Conservation (phyloP, 2,329 filamentous ascomycete genomes). For the Aspergillus ochraceus region DNA sequence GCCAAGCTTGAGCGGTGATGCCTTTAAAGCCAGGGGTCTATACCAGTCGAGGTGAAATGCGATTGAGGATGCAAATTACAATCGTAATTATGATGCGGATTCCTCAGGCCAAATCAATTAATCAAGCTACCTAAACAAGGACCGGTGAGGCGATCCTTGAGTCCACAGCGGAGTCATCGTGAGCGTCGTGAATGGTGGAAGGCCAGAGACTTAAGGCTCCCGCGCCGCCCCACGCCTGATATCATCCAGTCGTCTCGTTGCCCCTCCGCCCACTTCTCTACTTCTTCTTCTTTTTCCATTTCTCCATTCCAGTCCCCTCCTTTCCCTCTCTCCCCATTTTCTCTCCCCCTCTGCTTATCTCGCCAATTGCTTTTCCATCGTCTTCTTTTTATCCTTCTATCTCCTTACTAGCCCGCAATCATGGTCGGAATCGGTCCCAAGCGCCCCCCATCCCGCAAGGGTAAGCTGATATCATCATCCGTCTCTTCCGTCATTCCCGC, state of each 20-base stretch:
- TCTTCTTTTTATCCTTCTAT: not conserved
- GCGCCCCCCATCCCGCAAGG: constrained; percentile 69
- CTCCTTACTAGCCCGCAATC: constrained; percentile 28
- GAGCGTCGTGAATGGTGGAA: not conserved
- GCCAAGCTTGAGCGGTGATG: not conserved
- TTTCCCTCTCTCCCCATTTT: constrained; percentile 11
- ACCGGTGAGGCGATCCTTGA: constrained; percentile 9
- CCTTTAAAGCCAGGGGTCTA: too few species aligned
- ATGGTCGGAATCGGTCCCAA: constrained; percentile 68
- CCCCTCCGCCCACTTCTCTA: constrained; percentile 11
- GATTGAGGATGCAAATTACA: too few species aligned
- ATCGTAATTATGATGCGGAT: not conserved
- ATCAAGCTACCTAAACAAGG: constrained; percentile 8
- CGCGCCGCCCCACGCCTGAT: constrained; percentile 7
- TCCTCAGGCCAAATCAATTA: not conserved
- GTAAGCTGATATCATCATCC: constrained; percentile 49
- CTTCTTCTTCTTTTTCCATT: constrained; percentile 1
- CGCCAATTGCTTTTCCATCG: not conserved
- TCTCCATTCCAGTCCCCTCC: not conserved
- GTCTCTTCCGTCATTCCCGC: constrained; percentile 9
- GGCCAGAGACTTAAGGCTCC: not conserved
- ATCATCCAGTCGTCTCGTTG: constrained; percentile 1
- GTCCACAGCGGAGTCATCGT: constrained; percentile 2
- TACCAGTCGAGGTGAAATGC: too few species aligned
- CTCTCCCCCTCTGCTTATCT: not conserved